Evolutionary conservation across 192 early-diverging fungal genomes (phyloP).

Genomic region (Polychytrium aggregatum): DNA sequence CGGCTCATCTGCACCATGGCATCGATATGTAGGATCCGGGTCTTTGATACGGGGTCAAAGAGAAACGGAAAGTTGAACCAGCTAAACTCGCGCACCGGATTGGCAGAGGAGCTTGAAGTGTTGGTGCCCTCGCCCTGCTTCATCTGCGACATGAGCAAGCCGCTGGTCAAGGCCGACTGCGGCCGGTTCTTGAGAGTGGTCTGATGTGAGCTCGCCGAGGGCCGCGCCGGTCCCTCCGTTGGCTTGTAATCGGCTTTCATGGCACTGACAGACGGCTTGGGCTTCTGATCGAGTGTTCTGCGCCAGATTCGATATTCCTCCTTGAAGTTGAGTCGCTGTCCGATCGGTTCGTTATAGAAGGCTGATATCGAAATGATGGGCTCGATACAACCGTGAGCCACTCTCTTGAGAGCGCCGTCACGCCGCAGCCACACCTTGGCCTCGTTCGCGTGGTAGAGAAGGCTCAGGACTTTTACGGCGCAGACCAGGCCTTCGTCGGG

Average conservation of each 20-base stretch:
- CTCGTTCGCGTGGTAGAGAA: constrained; percentile 48
- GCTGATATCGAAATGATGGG: constrained; percentile 26
- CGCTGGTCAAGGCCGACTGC: too few species aligned
- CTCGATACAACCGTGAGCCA: too few species aligned
- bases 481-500: constrained; percentile 35
- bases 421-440: too few species aligned
- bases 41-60: constrained; percentile 54
- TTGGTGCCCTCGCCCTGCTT: constrained; percentile 3
- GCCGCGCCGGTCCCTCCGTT: neutral
- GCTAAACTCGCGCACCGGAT: constrained; percentile 40
- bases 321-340: constrained; percentile 53
- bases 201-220: neutral
- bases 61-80: constrained; percentile 63
- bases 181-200: constrained; percentile 1
- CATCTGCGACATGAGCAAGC: too few species aligned
- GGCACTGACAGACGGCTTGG: too few species aligned
- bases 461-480: constrained; percentile 30
- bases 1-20: constrained; percentile 65
- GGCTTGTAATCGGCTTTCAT: constrained; percentile 11
- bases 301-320: constrained; percentile 69
- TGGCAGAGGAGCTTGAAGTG: constrained; percentile 4
- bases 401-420: too few species aligned
- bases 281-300: constrained; percentile 32
- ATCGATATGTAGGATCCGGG: constrained; percentile 61
- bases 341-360: constrained; percentile 34